Base-by-base conservation (phyloP, 2,329 filamentous ascomycete species). In the Xylariales sp. region DNA sequence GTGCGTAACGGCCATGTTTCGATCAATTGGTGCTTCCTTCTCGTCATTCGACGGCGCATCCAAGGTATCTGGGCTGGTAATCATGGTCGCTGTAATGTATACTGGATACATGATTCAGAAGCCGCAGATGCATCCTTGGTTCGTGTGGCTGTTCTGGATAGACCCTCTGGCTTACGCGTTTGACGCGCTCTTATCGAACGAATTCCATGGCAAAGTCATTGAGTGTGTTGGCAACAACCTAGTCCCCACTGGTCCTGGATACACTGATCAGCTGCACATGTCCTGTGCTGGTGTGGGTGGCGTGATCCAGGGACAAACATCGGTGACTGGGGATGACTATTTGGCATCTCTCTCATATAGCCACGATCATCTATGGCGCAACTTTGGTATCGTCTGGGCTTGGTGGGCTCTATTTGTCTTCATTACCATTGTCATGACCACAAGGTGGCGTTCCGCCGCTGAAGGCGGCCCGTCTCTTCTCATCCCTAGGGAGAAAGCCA, bases 131-230 rank as follows among this genome's bases (percentile, higher is more conserved):
- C 74, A 78, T 29, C 71, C 73, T 0, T 83, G 78, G 77, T 73
- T 84, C 18, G 62, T 67, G 3, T 84, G 80, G 80, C 56, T 83
- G 3, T 80, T 72, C 46, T 82, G 78, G 75, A 73, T 83, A 16
- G 73, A 84, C 47, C 84, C 84, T 0, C 63, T 88, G 3, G 76
- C 83, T 0, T 88, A 87, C 44, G 80, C 71, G 0, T 88, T 87
- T 43, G 80, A 87, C 48, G 75, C 74, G 0, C 59, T 89, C 0
- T 69, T 88, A 53, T 69, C 80, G 0, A 88, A 88, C 51, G 84
- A 89, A 55, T 87, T 88, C 43, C 71, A 84, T 47, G 64, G 62
- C 24, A 64, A 83, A 53, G 65, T 53, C 2, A 70, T 80, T 14
- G 61, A 66, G 1, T 80, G 77, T 43, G 69, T 69, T 3, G 66